phyloP scores from a whole-genome alignment of 192 early-diverging fungal genomes.

The Allomyces javanicus region DNA sequence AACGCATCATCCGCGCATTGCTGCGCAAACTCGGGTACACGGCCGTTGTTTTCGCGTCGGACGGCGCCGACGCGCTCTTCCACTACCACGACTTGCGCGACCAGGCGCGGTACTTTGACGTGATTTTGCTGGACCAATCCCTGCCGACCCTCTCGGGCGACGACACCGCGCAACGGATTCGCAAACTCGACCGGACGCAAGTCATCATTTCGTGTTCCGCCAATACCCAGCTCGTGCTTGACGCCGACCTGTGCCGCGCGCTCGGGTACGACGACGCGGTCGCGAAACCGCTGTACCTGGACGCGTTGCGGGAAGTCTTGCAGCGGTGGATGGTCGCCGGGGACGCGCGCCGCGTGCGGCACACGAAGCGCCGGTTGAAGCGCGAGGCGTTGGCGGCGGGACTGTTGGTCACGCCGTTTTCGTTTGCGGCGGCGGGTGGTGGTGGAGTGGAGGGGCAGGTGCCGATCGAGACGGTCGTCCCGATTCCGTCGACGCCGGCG shows the following conservation, averaged over 20 bases:
- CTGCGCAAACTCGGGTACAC: conserved; percentile 1
- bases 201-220: not conserved
- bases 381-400: not conserved
- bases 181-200: not conserved
- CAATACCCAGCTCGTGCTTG: not conserved
- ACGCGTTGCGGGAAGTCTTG: not conserved
- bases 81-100: not conserved
- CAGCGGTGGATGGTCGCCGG: not conserved
- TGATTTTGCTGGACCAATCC: not conserved
- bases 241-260: not conserved
- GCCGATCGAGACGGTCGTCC: too few relatives aligned
- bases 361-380: not conserved
- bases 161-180: not conserved
- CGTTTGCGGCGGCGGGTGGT: not conserved
- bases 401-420: not conserved
- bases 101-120: not conserved
- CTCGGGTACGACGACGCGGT: not conserved
- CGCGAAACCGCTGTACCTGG: not conserved
- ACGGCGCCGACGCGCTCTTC: not conserved
- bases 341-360: not conserved
- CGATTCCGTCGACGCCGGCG: too few relatives aligned
- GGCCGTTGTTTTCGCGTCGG: not conserved
- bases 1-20: not conserved
- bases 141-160: not conserved
- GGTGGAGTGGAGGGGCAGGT: too few relatives aligned